Base-by-base conservation (phyloP, 73 alveolate species). In the Paramecium sexaurelia region DNA sequence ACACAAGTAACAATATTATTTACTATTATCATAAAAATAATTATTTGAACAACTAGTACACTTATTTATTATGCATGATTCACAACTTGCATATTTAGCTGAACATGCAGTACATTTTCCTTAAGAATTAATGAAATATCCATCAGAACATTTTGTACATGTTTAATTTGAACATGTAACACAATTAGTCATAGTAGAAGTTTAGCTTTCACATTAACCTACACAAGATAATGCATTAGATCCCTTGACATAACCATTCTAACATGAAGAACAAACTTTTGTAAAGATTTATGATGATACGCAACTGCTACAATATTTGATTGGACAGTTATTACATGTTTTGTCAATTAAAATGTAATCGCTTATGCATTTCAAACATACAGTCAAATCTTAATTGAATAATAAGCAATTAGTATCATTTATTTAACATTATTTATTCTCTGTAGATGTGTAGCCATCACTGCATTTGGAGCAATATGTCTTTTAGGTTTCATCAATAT, bases 71-170 rank as follows among this genome's bases (percentile, higher is more conserved):
- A 61, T 22, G 27, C 90, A 78, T 40, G 11, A 39, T 15, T 78
- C 90, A 78, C 90, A 78, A 78, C 55, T 78, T 2, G 90, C 68
- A 39, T 29, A 78, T 15, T 41, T 45, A 8, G 43, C 26, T 6
- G 75, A 20, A 78, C 90, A 78, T 9, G 41, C 27, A 20, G 29
- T 29, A 24, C 90, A 78, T 78, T 40, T 20, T 1, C 73, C 39
- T 40, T 37, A 78, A 6, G 68, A 8, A 78, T 78, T 78, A 24
- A 78, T 24, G 55, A 36, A 78, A 24, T 78, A 78, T 1, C 90
- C 90, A 78, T 78, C 55, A 3, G 73, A 56, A 45, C 90, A 78
- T 24, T 24, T 41, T 22, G 41, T 7, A 43, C 90, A 78, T 40
- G 43, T 33, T 5, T 19, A 36, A 39, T 78, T 39, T 24, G 75